These are phyloP conservation scores for Russula brevipes DNA, from an alignment of 768 basidiomycete genomes.

Conservation along the genomic window DNA sequence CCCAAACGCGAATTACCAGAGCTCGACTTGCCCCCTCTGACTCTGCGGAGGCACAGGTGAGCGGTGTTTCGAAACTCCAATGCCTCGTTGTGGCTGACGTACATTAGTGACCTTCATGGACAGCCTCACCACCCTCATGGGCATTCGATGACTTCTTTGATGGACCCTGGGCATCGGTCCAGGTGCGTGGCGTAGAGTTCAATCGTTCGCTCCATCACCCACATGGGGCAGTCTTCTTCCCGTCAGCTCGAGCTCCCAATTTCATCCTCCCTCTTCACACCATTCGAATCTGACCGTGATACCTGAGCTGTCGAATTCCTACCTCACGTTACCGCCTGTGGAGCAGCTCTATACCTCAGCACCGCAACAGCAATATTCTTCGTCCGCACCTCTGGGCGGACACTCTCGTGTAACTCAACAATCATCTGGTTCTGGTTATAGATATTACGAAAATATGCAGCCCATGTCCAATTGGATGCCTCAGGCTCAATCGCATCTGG, in stretches of 20 bases:
- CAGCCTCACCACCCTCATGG: conserved; percentile 23
- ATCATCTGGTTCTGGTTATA: conserved; percentile 28
- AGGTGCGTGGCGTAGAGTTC: conserved; percentile 21
- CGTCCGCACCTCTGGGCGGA: conserved; percentile 27
- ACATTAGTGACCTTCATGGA: conserved; percentile 28
- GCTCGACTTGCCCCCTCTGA: conserved; percentile 35
- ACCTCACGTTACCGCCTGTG: conserved; percentile 46
- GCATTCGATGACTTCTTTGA: conserved; percentile 23
- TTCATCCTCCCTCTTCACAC: conserved; percentile 43
- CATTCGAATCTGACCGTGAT: conserved; percentile 51
- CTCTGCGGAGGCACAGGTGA: conserved; percentile 41
- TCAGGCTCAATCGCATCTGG: conserved; percentile 44
- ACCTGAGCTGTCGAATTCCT: conserved; percentile 48
- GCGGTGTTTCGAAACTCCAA: conserved; percentile 5
- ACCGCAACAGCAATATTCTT: conserved; percentile 33
- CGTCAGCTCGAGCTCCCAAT: conserved; percentile 40
- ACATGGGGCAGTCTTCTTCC: conserved; percentile 22
- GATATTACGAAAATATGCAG: conserved; percentile 34
- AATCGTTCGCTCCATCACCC: background rate
- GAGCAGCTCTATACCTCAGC: conserved; percentile 44
- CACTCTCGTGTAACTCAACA: conserved; percentile 38
- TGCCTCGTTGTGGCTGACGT: conserved; percentile 13
- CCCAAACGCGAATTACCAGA: conserved; percentile 47
- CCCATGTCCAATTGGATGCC: conserved; percentile 39
- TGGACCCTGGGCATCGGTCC: conserved; percentile 26